A percentile compares a stretch with the other conserved stretches of the same genome.
These are phyloP conservation scores for Pseudogymnoascus sp. DNA, from an alignment of 2,329 filamentous ascomycete species.

Conservation along the genomic window DNA sequence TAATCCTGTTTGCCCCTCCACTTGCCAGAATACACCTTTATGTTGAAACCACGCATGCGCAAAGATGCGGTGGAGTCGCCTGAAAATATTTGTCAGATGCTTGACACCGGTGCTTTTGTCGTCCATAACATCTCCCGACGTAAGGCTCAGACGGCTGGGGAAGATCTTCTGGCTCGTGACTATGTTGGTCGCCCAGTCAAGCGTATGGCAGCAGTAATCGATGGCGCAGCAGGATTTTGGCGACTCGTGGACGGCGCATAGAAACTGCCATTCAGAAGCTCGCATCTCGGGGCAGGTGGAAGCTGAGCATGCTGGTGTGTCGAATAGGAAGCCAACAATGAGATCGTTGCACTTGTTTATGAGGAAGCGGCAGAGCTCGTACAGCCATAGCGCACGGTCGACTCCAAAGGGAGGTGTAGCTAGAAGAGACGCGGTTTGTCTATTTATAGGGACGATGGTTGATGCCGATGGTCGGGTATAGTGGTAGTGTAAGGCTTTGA, in stretches of 20 bases:
- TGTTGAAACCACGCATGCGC: conserved; percentile 99
- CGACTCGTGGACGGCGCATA: conserved; percentile 94
- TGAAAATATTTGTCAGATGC: conserved; percentile 90
- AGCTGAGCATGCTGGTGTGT: conserved; percentile 80
- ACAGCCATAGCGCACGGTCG: conserved; percentile 88
- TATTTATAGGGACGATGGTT: conserved; percentile 63
- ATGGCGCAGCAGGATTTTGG: conserved; percentile 97
- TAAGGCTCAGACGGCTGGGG: conserved; percentile 58
- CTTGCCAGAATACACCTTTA: conserved; percentile 86
- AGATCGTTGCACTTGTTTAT: conserved; percentile 91
- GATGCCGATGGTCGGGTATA: conserved; percentile 57
- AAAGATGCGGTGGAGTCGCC: conserved; percentile 90
- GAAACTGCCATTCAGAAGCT: conserved; percentile 96
- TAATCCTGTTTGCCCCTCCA: conserved; percentile 83
- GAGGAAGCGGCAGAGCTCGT: conserved; percentile 93
- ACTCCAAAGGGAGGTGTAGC: conserved; percentile 74
- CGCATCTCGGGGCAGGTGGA: conserved; percentile 96
- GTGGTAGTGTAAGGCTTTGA: conserved; percentile 83
- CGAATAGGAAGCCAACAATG: conserved; percentile 87
- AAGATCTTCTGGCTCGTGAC: conserved; percentile 94
- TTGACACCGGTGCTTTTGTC: conserved; percentile 61
- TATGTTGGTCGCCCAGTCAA: conserved; percentile 94
- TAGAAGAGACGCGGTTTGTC: conserved; percentile 66
- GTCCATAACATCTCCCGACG: conserved; percentile 39
- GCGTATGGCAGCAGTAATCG: conserved; percentile 97